phyloP scores from a whole-genome alignment of 169 alveolate species.

The Plasmodium malariae region DNA sequence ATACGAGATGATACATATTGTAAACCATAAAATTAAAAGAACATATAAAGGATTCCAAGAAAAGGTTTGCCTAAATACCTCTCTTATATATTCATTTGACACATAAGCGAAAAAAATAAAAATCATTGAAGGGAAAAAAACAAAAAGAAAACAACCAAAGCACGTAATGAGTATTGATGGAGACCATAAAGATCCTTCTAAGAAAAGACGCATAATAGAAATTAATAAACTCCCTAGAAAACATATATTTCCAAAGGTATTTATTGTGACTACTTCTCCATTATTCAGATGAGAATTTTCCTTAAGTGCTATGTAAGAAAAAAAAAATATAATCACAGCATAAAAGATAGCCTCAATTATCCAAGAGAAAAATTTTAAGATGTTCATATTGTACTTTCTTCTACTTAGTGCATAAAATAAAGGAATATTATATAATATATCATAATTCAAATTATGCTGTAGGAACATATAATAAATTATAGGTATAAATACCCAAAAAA shows the following conservation, averaged over 20 bases:
- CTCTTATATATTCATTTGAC: conserved; percentile 78
- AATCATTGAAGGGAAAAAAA: conserved; percentile 76
- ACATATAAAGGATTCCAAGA: conserved; percentile 80
- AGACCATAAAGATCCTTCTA: conserved; percentile 80
- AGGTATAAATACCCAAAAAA: conserved; percentile 70
- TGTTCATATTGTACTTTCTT: conserved; percentile 72
- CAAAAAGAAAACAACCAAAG: conserved; percentile 72
- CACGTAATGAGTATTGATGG: conserved; percentile 68
- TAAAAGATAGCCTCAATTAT: conserved; percentile 68
- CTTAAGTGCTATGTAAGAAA: conserved; percentile 57
- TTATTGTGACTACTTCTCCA: conserved; percentile 76
- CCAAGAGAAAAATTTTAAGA: conserved; percentile 69
- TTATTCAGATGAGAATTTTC: conserved; percentile 75
- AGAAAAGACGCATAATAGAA: conserved; percentile 80
- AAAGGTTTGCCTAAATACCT: conserved; percentile 79
- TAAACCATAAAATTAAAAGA: conserved; percentile 80
- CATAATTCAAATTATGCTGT: conserved; percentile 76
- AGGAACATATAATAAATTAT: conserved; percentile 65
- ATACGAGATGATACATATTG: conserved; percentile 77
- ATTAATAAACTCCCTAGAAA: conserved; percentile 79
- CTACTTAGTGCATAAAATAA: conserved; percentile 75
- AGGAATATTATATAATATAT: conserved; percentile 73
- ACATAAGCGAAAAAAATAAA: conserved; percentile 72
- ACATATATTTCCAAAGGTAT: conserved; percentile 82
- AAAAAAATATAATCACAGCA: conserved; percentile 50